Evolutionary conservation across 2,329 filamentous ascomycete species (phyloP).

Genomic region (Penicillium sp.): DNA sequence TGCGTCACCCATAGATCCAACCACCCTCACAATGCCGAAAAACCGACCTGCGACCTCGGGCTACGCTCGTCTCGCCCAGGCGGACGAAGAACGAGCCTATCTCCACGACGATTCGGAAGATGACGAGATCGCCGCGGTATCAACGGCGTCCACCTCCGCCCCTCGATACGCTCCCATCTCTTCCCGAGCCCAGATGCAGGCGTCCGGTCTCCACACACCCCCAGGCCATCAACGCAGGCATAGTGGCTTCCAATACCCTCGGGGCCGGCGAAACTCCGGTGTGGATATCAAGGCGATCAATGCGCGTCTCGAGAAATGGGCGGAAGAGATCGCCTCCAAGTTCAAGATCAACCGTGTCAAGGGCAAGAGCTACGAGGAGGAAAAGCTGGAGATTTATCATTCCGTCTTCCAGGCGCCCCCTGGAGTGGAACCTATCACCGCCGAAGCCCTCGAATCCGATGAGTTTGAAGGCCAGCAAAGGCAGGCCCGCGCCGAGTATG

Average conservation of each 20-base stretch:
- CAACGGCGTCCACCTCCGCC: conserved; percentile 57
- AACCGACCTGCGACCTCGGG: conserved; percentile 73
- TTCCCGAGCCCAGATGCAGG: conserved; percentile 54
- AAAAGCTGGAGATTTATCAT: conserved; percentile 92
- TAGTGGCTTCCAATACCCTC: conserved; percentile 50
- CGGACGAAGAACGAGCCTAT: conserved; percentile 60
- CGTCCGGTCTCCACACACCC: conserved; percentile 39
- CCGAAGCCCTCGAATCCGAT: conserved; percentile 67
- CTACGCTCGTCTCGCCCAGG: conserved; percentile 82
- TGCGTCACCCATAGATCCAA: conserved; percentile 10
- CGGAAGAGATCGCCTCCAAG: conserved; percentile 94
- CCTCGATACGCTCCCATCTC: conserved; percentile 65
- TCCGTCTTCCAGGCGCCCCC: conserved; percentile 95
- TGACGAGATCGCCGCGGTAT: conserved; percentile 58
- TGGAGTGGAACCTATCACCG: conserved; percentile 76
- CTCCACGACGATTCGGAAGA: conserved; percentile 70
- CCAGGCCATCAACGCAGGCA: conserved; percentile 50
- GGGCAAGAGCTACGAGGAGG: conserved; percentile 74
- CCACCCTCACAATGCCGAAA: conserved; percentile 61
- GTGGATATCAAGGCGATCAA: conserved; percentile 99
- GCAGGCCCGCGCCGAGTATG: conserved; percentile 80
- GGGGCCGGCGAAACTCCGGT: conserved; percentile 73
- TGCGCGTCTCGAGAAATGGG: conserved; percentile 90
- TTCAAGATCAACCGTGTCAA: conserved; percentile 85
- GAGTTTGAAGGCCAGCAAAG: conserved; percentile 59